Evolutionary conservation across 352 stramenopile species (phyloP).

Genomic region (Phytophthora sp.): DNA sequence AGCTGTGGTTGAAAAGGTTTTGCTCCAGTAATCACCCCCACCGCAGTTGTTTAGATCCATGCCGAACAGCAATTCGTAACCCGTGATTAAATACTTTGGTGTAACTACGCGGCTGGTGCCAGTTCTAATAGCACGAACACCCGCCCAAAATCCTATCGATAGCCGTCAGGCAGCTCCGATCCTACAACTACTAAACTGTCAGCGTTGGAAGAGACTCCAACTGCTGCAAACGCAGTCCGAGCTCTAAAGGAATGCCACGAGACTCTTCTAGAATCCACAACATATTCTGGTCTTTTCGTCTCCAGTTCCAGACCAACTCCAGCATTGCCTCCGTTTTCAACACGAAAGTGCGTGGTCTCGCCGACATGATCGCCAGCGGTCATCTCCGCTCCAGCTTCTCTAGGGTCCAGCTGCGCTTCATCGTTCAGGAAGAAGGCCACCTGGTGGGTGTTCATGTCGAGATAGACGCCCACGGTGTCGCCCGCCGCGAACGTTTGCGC

Average conservation of each 20-base stretch:
- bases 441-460: conserved; percentile 52
- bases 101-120: conserved; percentile 1
- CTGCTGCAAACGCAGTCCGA: conserved; percentile 40
- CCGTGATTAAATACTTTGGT: conserved; percentile 34
- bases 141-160: conserved; percentile 32
- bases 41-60: conserved; percentile 9
- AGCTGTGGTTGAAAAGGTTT: conserved; percentile 69
- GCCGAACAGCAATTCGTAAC: conserved; percentile 18
- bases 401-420: conserved; percentile 18
- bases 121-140: neutral
- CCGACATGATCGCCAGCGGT: neutral
- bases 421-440: conserved; percentile 60
- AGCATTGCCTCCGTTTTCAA: neutral
- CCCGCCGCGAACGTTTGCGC: conserved; percentile 39
- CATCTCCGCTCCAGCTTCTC: conserved; percentile 1
- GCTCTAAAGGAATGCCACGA: conserved; percentile 32
- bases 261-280: neutral
- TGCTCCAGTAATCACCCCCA: conserved; percentile 39
- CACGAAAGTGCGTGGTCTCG: conserved; percentile 1
- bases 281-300: conserved; percentile 22
- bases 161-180: conserved; percentile 23
- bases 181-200: conserved; percentile 46
- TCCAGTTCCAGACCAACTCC: conserved; percentile 7
- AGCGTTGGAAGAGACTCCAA: conserved; percentile 31
- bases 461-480: conserved; percentile 47